Percentiles rank a stretch among this genome's conserved stretches.
Conservation (phyloP, 805 yeast species). For the Cyberlindnera xishuangbannaensis region DNA sequence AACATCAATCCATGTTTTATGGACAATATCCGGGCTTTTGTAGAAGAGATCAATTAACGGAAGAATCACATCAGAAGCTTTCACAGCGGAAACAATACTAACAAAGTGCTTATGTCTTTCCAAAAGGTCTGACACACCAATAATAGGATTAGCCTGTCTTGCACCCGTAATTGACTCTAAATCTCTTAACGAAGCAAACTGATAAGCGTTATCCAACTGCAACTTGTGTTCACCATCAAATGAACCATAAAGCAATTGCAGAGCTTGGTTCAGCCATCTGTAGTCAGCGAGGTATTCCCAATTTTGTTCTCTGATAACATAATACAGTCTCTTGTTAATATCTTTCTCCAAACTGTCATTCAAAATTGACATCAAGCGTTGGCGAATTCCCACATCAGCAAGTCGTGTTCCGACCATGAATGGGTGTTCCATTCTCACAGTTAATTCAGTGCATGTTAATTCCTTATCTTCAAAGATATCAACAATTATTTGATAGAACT, state of each 20-base stretch:
- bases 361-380: slow-evolving; percentile 72
- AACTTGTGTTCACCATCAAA: slow-evolving; percentile 49
- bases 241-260: slow-evolving; percentile 78
- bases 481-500: slow-evolving; percentile 79
- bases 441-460: slow-evolving; percentile 77
- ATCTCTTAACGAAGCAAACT: slow-evolving; percentile 46
- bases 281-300: slow-evolving; percentile 95
- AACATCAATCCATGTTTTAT: slow-evolving; percentile 73
- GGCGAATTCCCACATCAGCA: slow-evolving; percentile 67
- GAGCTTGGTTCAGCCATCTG: slow-evolving; percentile 92
- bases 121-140: slow-evolving; percentile 24
- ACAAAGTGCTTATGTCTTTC: slow-evolving; percentile 31
- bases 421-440: slow-evolving; percentile 94
- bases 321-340: slow-evolving; percentile 71
- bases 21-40: slow-evolving; percentile 73
- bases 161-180: slow-evolving; percentile 27
- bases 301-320: slow-evolving; percentile 89
- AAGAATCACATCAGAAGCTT: slow-evolving; percentile 53
- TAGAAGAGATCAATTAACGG: slow-evolving; percentile 81
- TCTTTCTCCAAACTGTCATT: slow-evolving; percentile 74
- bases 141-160: slow-evolving; percentile 17
- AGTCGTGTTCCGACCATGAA: slow-evolving; percentile 89
- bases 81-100: slow-evolving; percentile 27
- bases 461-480: slow-evolving; percentile 80
- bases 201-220: slow-evolving; percentile 43